Evolutionary conservation across 345 rosid species (phyloP).

Genomic region (Murraya paniculata): DNA sequence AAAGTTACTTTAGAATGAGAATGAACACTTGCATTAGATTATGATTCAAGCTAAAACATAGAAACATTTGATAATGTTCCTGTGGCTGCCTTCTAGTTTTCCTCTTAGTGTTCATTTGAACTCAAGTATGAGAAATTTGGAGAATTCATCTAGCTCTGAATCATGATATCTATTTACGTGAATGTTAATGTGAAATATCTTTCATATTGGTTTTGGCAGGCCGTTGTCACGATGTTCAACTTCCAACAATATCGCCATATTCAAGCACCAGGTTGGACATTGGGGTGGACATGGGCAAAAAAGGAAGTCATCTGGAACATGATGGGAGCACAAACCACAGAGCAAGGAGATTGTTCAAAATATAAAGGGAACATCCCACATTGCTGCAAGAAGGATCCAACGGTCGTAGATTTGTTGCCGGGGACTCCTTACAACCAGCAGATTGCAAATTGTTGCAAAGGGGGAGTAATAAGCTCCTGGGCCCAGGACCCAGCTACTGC

Average conservation of each 20-base stretch:
- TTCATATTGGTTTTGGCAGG: slow-evolving; percentile 39
- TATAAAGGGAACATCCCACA: slow-evolving; percentile 76
- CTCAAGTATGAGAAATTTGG: not conserved
- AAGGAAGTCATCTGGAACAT: slow-evolving; percentile 90
- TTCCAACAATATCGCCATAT: slow-evolving; percentile 89
- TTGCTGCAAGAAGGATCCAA: slow-evolving; percentile 85
- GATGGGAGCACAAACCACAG: slow-evolving; percentile 76
- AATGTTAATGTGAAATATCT: not conserved
- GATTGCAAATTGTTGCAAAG: slow-evolving; percentile 92
- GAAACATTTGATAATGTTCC: not conserved
- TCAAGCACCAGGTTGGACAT: slow-evolving; percentile 81
- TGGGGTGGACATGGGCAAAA: slow-evolving; percentile 93
- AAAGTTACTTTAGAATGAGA: not conserved
- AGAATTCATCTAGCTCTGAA: not conserved
- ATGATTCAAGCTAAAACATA: not conserved
- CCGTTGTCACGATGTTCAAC: slow-evolving; percentile 77
- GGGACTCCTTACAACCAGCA: slow-evolving; percentile 88
- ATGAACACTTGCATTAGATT: not conserved
- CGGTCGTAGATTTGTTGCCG: slow-evolving; percentile 77
- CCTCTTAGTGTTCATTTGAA: not conserved
- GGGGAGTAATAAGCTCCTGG: slow-evolving; percentile 82
- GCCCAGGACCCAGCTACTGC: slow-evolving; percentile 75
- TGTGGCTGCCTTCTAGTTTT: not conserved
- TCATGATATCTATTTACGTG: not conserved
- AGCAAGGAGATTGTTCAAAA: slow-evolving; percentile 92